Base-by-base conservation (phyloP, 2,329 filamentous ascomycete genomes). In the Fusarium pseudocircinatum region DNA sequence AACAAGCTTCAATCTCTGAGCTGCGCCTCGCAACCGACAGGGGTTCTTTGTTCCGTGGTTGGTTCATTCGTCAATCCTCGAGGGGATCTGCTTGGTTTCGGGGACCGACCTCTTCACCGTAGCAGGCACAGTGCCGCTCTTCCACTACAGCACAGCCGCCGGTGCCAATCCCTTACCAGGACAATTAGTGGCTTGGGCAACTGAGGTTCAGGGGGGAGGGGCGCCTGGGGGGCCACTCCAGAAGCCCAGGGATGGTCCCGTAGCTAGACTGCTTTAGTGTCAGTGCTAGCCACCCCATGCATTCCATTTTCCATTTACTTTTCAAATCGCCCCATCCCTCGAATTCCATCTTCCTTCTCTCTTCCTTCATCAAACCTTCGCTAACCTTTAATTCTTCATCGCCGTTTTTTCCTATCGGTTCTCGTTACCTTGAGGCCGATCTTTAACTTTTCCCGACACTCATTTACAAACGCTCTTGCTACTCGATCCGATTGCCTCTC, bases 401-500 rank as follows among this genome's bases (percentile, higher is more conserved):
- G 46, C 66, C 61, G 67, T 67, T 76, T 69, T 61, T 73, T 63
- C 63, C 69, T 64, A 53, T 66, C 68, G 63, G 74, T 74, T 75
- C 75, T 78, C 75, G 66, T 67, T 62, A 67, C 30, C 47, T 69
- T 70, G 75, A 77, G 75, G 61, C 74, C 70, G 69, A 74, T 72
- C 53, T 69, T 75, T 67, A 75, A 68, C 67, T 57, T 58, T 80
- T 80, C 78, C 78, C 66, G 78, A 74, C 78, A 78, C 78, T 80
- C 78, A 74, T 79, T 79, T 73, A 74, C 60, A 53, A 42, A 60
- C 61, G 36, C 60, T 73, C 57, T 70, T 70, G 43, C 42, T 63
- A 62, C 47, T 37, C 57, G 54, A 72, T 65, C 39, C 39, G 40
- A 69, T 59, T 58, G 24, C 37, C 60, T 67, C 30, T 70, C n/a